Evolutionary conservation across 2,329 filamentous ascomycete genomes (phyloP), one percentile per base, ranked within the genome.

Genomic region (Xenoacremonium recifei): DNA sequence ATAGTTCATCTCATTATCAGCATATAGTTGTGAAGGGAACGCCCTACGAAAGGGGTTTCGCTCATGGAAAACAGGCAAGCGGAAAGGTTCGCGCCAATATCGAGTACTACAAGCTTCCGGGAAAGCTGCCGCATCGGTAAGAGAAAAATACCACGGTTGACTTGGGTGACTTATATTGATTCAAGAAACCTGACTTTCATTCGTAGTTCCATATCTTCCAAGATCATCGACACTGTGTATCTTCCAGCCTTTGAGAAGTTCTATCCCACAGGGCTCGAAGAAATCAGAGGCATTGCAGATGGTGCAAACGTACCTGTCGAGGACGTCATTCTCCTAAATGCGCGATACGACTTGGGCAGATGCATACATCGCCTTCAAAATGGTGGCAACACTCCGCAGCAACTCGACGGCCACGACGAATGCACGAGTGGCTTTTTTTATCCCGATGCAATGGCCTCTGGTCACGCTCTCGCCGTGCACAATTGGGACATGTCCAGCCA

Each of bases 291-390:
- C 13, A 69, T 80, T 34, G 75, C 77, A 2, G 65, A 72, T 4
- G 77, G 77, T 4, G 66, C 75, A 0, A 58, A 52, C 0, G 53
- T 68, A 6, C 46, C 64, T 3, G 53, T 80, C 4, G 57, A 74
- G 3, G 74, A 78, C 33, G 70, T 82, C 19, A 60, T 81, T 4
- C 75, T 76, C 3, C 57, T 81, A 19, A 81, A 81, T 45, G 70
- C 79, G 5, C 67, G 77, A 2, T 79, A 74, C 0, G 77, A 81
- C 57, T 78, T 80, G 45, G 69, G 68, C 3, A 27, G 23, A 13
- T 27, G n/a, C n/a, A n/a, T 27, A 27, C 7, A 7, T 27, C 27
- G 43, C n/a, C n/a, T 49, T 6, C 35, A 48, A 7, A 34, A 47
- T 16, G 15, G 17, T 16, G 17, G 20, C 19, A 19, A 18, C 16